A percentile compares a stretch with the other conserved stretches of the same genome.
These are phyloP conservation scores for Fusarium sp. DNA, from an alignment of 2,329 filamentous ascomycete species.

Conservation along the genomic window DNA sequence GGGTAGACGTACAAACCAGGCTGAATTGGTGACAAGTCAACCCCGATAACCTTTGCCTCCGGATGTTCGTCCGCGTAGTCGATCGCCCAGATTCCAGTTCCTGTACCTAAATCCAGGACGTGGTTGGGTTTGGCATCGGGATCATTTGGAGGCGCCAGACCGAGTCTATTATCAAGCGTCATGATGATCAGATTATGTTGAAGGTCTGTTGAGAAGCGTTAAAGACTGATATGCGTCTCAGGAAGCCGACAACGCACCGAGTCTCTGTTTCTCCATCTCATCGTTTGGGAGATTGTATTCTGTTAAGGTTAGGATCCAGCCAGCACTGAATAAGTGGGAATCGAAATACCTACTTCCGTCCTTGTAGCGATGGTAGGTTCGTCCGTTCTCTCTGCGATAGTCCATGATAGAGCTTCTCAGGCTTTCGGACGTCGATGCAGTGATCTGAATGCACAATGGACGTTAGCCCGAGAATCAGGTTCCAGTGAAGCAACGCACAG, in stretches of 20 bases:
- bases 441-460: not conserved
- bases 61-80: constrained; percentile 29
- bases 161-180: constrained; percentile 14
- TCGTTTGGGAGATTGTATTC: constrained; percentile 30
- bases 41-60: constrained; percentile 23
- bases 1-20: constrained; percentile 24
- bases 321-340: not conserved
- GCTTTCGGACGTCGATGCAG: constrained; percentile 28
- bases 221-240: accelerated
- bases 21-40: constrained; percentile 38
- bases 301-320: accelerated
- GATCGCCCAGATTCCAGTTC: constrained; percentile 28
- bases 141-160: constrained; percentile 15
- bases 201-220: not conserved
- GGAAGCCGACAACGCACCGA: not conserved
- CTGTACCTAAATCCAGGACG: constrained; percentile 24
- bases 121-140: not conserved
- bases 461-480: accelerated
- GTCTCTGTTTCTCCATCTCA: constrained; percentile 17
- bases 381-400: constrained; percentile 36
- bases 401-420: constrained; percentile 36
- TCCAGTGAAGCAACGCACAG: not conserved
- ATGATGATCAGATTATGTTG: constrained; percentile 16
- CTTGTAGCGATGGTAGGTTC: constrained; percentile 40
- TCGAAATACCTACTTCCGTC: constrained; percentile 26